Evolutionary conservation across 495 filamentous ascomycete genomes (phyloP), one percentile per base, ranked within the genome.

Genomic region (Parathielavia appendiculata): DNA sequence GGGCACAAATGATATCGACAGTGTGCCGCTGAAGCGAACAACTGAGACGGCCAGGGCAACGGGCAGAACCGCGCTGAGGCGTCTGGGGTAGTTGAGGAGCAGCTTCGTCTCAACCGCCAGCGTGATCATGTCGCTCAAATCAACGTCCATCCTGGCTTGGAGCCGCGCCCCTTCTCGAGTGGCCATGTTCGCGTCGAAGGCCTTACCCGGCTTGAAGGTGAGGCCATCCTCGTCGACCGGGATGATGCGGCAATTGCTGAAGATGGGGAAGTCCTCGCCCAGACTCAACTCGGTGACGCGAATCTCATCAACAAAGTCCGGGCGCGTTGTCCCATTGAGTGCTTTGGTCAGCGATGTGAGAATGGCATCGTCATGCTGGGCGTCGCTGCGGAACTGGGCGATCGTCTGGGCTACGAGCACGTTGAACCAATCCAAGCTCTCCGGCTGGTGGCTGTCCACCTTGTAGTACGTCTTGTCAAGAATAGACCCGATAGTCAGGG

Each of bases 381-480:
- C 93, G 65, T 97, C 95, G 58, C 86, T 84, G 50, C 93, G 81
- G 67, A 97, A 91, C 67, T 97, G 95, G 4, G 95, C 92, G 52
- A 98, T 92, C 0, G 95, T 95, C 75, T 98, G 93, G 8, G 93
- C 95, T 54, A 97, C 86, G 56, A 98, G 79, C 23, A 98, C 93
- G 71, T 98, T 98, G 79, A 98, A 97, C 93, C 93, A 98, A 69
- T 98, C 93, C 62, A 98, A 75, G n/a, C 86, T 91, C 73, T 98
- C 93, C n/a, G 93, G 95, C 71, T 96, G 92, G 69, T 98, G 93
- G 41, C 87, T 89, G 57, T 92, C 84, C 53, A 95, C 90, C 73
- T 93, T 96, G 75, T 98, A 98, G 76, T 97, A 98, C 17, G 93
- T 98, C 71, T 98, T 98, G 58, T 83, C 83, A 16, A 98, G 83